phyloP scores from a whole-genome alignment of 768 basidiomycete species.

The Pleurotus tuber-regium region DNA sequence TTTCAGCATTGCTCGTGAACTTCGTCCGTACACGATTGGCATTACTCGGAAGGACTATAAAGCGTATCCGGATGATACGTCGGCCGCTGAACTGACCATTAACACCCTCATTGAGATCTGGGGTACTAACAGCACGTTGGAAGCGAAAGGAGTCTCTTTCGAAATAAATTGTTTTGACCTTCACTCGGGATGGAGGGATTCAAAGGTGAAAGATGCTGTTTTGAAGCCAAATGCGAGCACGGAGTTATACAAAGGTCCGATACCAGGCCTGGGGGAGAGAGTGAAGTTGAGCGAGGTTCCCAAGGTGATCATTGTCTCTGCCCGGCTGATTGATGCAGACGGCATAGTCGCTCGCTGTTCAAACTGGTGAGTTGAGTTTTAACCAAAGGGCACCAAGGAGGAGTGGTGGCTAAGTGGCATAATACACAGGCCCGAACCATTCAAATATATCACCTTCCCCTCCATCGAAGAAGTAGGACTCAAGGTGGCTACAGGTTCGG shows the following conservation, averaged over 20 bases:
- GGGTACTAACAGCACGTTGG: constrained; percentile 79
- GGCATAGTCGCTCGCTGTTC: constrained; percentile 71
- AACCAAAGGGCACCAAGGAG: too few relatives aligned
- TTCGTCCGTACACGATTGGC: constrained; percentile 78
- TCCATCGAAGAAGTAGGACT: constrained; percentile 56
- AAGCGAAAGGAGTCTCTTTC: constrained; percentile 55
- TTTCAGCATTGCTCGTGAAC: constrained; percentile 82
- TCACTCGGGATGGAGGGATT: constrained; percentile 57
- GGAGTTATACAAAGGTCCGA: constrained; percentile 70
- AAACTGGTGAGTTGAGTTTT: constrained; percentile 54
- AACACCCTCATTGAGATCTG: constrained; percentile 75
- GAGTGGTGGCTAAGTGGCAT: too few relatives aligned
- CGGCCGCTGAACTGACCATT: constrained; percentile 68
- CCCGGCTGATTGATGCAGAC: constrained; percentile 53
- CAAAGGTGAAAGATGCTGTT: constrained; percentile 45
- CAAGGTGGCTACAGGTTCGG: constrained; percentile 41
- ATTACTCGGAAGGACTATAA: constrained; percentile 78
- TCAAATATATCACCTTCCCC: constrained; percentile 88
- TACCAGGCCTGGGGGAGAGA: constrained; percentile 74
- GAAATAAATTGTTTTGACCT: constrained; percentile 67
- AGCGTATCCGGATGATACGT: constrained; percentile 52
- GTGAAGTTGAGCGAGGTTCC: constrained; percentile 64
- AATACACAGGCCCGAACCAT: constrained; percentile 89
- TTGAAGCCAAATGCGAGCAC: constrained; percentile 77
- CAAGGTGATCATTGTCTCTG: constrained; percentile 67